Evolutionary conservation across 164 flowering plant species (phyloP).

Genomic region (Cinnamomum chago): DNA sequence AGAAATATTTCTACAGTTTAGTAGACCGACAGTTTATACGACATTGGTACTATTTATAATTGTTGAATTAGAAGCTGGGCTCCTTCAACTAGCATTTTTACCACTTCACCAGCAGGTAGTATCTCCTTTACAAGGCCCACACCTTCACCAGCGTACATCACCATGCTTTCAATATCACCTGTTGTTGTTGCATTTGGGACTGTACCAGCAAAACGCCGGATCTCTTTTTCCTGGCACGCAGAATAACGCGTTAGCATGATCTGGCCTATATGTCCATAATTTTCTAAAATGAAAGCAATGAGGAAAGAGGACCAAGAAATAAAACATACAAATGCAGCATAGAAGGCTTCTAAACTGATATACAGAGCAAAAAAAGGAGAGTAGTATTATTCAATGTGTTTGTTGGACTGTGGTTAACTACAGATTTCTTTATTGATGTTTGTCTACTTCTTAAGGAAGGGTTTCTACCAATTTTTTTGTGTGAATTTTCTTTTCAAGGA

Average conservation of each 20-base stretch:
- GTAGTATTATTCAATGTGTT: background rate
- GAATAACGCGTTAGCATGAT: background rate
- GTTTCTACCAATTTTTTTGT: no score
- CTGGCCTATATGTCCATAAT: no score
- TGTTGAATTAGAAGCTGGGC: constrained; percentile 53
- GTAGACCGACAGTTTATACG: background rate
- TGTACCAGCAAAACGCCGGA: constrained; percentile 69
- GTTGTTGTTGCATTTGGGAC: constrained; percentile 72
- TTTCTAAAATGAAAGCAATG: no score
- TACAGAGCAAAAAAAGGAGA: background rate
- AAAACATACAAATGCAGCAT: background rate
- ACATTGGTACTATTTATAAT: constrained; percentile 12
- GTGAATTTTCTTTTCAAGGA: background rate
- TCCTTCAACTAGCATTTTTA: constrained; percentile 59
- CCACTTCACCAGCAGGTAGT: constrained; percentile 70
- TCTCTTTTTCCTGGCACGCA: constrained; percentile 54
- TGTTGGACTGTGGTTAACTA: no score
- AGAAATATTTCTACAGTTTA: background rate
- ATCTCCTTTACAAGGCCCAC: constrained; percentile 76
- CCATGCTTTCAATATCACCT: constrained; percentile 95
- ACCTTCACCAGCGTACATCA: constrained; percentile 86
- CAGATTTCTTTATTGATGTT: no score
- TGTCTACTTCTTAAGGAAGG: no score
- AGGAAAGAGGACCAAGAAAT: background rate
- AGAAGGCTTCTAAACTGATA: background rate